Conservation (phyloP, 257 asterid genomes). For the Echites panduratus region DNA sequence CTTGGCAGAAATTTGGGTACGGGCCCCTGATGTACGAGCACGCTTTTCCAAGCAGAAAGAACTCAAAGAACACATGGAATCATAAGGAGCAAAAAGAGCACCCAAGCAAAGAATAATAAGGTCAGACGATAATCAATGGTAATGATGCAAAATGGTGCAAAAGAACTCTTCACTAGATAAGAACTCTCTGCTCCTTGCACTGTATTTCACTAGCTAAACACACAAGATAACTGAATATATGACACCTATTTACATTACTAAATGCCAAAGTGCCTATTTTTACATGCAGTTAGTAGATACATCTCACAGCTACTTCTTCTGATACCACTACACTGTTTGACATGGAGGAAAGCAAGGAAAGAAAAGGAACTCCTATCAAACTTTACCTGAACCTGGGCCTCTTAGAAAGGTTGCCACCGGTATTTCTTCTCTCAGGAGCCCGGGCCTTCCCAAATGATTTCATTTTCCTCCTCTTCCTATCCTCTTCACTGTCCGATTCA, state of each 20-base stretch:
- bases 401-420: constrained; percentile 32
- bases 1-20: neutral
- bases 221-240: neutral
- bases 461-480: constrained; percentile 16
- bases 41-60: no score
- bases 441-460: constrained; percentile 15
- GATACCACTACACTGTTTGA: neutral
- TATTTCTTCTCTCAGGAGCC: constrained; percentile 32
- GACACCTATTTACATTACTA: neutral
- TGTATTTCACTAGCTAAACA: neutral
- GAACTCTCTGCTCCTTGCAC: neutral
- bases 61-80: neutral
- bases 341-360: neutral
- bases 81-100: neutral
- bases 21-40: no score
- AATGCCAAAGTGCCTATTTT: neutral
- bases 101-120: constrained; percentile 1
- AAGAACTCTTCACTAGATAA: neutral
- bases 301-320: constrained; percentile 5
- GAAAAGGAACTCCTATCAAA: neutral
- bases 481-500: constrained; percentile 17
- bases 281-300: neutral
- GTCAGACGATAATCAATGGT: no score
- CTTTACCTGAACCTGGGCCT: constrained; percentile 34
- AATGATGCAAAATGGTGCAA: neutral